Base-by-base conservation (phyloP, 2,329 filamentous ascomycete genomes). In the Cytospora piceae region DNA sequence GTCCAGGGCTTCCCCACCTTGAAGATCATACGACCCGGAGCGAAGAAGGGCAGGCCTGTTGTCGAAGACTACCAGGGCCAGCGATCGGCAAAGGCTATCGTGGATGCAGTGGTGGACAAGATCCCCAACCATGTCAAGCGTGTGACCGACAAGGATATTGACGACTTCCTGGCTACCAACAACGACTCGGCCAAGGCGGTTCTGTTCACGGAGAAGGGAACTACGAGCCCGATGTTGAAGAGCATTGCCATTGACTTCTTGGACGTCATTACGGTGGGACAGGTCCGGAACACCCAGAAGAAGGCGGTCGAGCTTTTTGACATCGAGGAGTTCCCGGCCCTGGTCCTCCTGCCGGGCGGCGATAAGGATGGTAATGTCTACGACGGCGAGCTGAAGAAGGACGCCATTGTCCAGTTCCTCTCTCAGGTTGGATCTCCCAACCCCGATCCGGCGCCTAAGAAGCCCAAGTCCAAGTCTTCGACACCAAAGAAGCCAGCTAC, bases 1-100 rank as follows among this genome's bases (percentile, higher is more conserved):
- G 87, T 99, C 7, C 85, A 97, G 79, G 95, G 95, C 66, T 99
- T 97, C 80, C 95, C 95, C 0, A 98, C 95, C 0, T 83, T 99
- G 70, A 99, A 99, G 84, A 94, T 96, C 57, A 87, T 98, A 61
- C 89, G 88, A 27, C 95, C 95, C 0, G 87, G 90, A 69, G 93
- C 92, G 80, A 96, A 94, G 78, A 80, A 85, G 37, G 78, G 79
- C 42, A 90, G 88, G 74, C 94, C 95, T 1, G 83, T 87, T 4
- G 87, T 98, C 9, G 93, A 97, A 76, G 94, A 97, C 75, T 99
- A 99, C 79, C 85, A 95, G 67, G 95, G 95, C 17, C 82, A 87
- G 15, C 87, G 95, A 67, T 90, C 85, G 4, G 92, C 94, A n/a
- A 93, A 93, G 74, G 92, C 81, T 63, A 98, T 99, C 69, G 89